Conservation (phyloP, 441 rosid genomes). For the Jatropha podagrica region DNA sequence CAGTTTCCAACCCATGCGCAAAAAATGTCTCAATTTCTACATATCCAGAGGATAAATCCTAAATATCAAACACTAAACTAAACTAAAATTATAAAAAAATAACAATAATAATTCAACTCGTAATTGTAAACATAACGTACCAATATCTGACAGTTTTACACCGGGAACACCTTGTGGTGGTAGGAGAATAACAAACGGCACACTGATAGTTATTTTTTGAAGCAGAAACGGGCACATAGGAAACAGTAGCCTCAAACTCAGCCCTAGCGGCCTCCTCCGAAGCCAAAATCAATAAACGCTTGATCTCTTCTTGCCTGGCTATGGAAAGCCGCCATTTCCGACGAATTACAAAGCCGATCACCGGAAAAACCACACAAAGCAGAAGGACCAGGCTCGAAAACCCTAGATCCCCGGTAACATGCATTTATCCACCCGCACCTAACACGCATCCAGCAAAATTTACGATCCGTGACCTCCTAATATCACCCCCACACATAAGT, state of each 20-base stretch:
- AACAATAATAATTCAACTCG: too few relatives aligned
- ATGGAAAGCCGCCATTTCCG: slow-evolving; percentile 67
- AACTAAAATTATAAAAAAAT: neutral
- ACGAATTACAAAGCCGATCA: slow-evolving; percentile 45
- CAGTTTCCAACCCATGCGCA: neutral
- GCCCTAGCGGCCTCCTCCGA: slow-evolving; percentile 89
- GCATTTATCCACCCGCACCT: slow-evolving; percentile 66
- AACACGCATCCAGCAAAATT: slow-evolving; percentile 42
- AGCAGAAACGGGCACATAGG: slow-evolving; percentile 38
- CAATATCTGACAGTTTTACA: slow-evolving; percentile 91
- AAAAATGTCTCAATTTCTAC: neutral
- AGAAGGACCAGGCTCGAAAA: slow-evolving; percentile 69
- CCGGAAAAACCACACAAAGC: slow-evolving; percentile 40
- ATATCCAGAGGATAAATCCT: neutral
- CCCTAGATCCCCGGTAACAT: slow-evolving; percentile 74
- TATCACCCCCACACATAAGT: slow-evolving; percentile 52
- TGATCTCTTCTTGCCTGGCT: slow-evolving; percentile 66
- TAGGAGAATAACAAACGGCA: slow-evolving; percentile 69
- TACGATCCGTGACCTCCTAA: slow-evolving; percentile 33
- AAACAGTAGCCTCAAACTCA: slow-evolving; percentile 64
- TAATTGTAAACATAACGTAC: slow-evolving; percentile 40
- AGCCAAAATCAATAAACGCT: slow-evolving; percentile 68
- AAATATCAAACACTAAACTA: neutral
- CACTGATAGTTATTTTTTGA: slow-evolving; percentile 43
- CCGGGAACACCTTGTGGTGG: slow-evolving; percentile 77